Percentiles rank a stretch among this genome's conserved stretches.
Conservation (phyloP, 768 basidiomycete genomes). For the Albatrellus ellisii region DNA sequence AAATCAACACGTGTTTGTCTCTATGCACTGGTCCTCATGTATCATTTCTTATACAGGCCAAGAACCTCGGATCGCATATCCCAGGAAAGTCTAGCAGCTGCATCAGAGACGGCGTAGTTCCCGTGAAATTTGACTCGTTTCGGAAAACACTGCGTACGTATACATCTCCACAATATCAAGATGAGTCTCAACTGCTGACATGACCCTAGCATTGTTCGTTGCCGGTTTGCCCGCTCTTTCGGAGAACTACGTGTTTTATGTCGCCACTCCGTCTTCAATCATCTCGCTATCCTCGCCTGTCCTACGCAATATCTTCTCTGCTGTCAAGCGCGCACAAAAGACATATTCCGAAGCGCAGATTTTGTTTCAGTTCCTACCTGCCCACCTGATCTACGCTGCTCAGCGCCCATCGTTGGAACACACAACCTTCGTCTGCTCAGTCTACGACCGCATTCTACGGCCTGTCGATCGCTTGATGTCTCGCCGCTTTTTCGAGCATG, state of each 20-base stretch:
- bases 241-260: conserved; percentile 47
- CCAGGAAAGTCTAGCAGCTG: conserved; percentile 37
- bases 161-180: neutral
- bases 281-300: conserved; percentile 52
- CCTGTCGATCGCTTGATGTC: conserved; percentile 51
- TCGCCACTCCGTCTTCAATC: conserved; percentile 45
- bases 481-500: conserved; percentile 30
- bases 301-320: conserved; percentile 57
- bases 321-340: conserved; percentile 43
- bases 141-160: conserved; percentile 52
- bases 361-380: conserved; percentile 65
- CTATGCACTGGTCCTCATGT: conserved; percentile 1
- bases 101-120: conserved; percentile 42
- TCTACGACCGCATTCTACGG: conserved; percentile 61
- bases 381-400: conserved; percentile 37
- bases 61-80: conserved; percentile 43
- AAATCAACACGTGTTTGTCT: conserved; percentile 15
- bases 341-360: conserved; percentile 33
- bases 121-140: conserved; percentile 55
- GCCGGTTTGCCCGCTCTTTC: conserved; percentile 25
- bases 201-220: conserved; percentile 33
- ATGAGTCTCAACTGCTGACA: conserved; percentile 1
- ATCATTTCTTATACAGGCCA: conserved; percentile 34
- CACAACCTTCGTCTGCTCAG: conserved; percentile 40
- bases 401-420: conserved; percentile 33